Evolutionary conservation across 83 land plant species (phyloP), one percentile per base, ranked within the genome.

Genomic region (Isoetes engelmannii): DNA sequence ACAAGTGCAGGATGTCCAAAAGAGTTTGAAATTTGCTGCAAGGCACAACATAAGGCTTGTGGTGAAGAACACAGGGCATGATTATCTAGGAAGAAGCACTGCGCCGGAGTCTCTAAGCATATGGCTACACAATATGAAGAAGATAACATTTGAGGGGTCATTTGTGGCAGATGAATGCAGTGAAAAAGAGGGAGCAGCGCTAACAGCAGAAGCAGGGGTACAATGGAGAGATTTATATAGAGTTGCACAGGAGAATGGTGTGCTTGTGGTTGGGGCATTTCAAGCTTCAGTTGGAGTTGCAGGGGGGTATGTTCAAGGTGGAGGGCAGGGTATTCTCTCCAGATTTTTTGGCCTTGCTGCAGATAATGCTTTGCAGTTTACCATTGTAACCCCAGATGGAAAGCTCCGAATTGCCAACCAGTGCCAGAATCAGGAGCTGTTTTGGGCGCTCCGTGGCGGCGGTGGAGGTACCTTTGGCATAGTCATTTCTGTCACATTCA

Each of bases 391-490:
- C n/a, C 58, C 69, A 5, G 69, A 67, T 67, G 69, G 69, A 12
- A 67, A 67, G 20, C 19, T 67, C 2, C 9, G 1, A 12, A 15
- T 15, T 17, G 69, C 3, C 10, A 67, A 67, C 37, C n/a, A 55
- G 5, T 67, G 69, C 61, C 63, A 67, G 61, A 67, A 67, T 46
- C 47, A 47, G 53, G 69, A 67, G 20, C 69, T 67, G 2, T 67
- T 67, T 15, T 67, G 69, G 69, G 69, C 69, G 18, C 69, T 67
- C 15, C 6, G 69, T 0, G 69, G 69, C 10, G 69, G 69, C 58
- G 69, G 69, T 2, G 69, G 69, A 49, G 59, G 69, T 37, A 67
- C 69, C 5, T 67, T 46, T 37, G 69, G 69, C 5, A 57, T 67
- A 6, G 69, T 67, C 69, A 67, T 46, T 12, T 46, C 69, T 46